A percentile compares a stretch with the other conserved stretches of the same genome.
These are phyloP conservation scores for Phytophthora niederhauseri DNA, from an alignment of 352 stramenopile species.

Conservation along the genomic window DNA sequence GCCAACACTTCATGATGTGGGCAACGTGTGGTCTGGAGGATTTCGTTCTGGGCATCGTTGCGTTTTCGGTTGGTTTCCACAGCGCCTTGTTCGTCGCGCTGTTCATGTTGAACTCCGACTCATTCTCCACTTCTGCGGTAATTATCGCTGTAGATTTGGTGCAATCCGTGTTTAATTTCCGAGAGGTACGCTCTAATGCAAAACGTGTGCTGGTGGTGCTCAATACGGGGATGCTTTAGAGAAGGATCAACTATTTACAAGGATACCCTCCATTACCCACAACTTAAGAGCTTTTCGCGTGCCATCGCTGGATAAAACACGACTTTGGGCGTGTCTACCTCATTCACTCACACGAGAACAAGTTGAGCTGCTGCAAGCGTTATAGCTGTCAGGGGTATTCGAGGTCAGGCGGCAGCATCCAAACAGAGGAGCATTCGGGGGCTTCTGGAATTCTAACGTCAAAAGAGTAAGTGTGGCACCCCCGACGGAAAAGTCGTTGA, in stretches of 20 bases:
- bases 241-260: slow-evolving; percentile 1
- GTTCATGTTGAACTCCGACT: not conserved
- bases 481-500: not conserved
- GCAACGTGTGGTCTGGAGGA: not conserved
- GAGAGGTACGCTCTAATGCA: slow-evolving; percentile 4
- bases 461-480: not conserved
- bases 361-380: not conserved
- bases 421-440: not conserved
- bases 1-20: not conserved
- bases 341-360: slow-evolving; percentile 1
- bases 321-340: slow-evolving; percentile 2
- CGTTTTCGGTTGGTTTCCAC: not conserved
- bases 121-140: not conserved
- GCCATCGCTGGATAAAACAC: not conserved
- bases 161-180: slow-evolving; percentile 8
- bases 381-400: not conserved
- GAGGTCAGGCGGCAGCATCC: not conserved
- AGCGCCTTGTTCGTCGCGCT: not conserved
- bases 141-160: not conserved
- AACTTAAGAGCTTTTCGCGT: slow-evolving; percentile 1
- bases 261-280: not conserved
- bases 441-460: not conserved
- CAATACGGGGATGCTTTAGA: not conserved
- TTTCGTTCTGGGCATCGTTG: not conserved
- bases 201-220: slow-evolving; percentile 1